Evolutionary conservation across 2,329 filamentous ascomycete genomes (phyloP), one percentile per base, ranked within the genome.

Genomic region (Cadophora sp.): DNA sequence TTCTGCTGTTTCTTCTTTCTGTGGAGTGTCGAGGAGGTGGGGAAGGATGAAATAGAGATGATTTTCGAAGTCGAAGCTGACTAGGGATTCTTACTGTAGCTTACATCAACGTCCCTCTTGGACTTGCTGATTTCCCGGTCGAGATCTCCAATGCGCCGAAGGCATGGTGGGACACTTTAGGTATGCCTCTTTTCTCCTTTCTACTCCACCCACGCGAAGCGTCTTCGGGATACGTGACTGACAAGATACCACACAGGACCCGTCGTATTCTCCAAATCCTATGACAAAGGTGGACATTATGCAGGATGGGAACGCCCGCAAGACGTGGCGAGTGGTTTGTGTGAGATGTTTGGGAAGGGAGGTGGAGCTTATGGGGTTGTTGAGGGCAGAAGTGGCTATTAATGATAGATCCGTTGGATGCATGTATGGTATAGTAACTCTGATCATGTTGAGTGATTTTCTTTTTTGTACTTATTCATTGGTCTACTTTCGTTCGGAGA

Each of bases 251-350:
- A 56, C 16, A 22, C 11, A 22, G 89, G 87, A 12, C 80, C 83
- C 0, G 81, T 91, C 0, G 88, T 90, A 0, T 86, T 85, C 51
- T 83, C 87, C 72, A 82, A 79, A 55, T 68, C 43, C 11, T 68
- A 74, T 64, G 62, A 71, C 8, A 67, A 66, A n/a, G 76, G 76
- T 4, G 76, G 76, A 0, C 87, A 90, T 77, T 90, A 90, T 73
- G 87, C 87, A 0, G 84, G 87, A 0, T 85, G 83, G 76, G 87
- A 91, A 76, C 77, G 79, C 12, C 87, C 88, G 0, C 79, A 85
- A 34, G 77, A 81, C 9, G 76, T 90, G 34, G 83, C 80, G 0
- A 76, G 73, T 0, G 87, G 89, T 73, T 69, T 90, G 64, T 79
- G 80, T 69, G 79, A 80, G 22, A 89, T 89, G 86, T 88, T 88